Conservation (phyloP, 2,329 filamentous ascomycete species). For the Chaetomiaceae sp. region DNA sequence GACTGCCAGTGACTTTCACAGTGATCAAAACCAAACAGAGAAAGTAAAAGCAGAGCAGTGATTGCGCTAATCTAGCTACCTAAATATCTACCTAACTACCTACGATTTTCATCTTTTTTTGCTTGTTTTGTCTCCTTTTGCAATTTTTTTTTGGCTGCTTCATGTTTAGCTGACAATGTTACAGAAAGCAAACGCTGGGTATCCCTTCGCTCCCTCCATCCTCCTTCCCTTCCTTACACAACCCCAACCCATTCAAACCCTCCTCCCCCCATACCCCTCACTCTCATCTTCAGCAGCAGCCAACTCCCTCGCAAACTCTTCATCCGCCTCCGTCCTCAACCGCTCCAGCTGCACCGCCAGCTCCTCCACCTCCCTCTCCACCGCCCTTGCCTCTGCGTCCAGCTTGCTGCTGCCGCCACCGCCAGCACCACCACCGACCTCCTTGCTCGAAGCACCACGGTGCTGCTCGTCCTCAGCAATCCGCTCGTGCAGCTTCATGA, state of each 20-base stretch:
- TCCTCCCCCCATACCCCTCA: background rate
- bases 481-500: conserved; percentile 22
- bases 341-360: conserved; percentile 34
- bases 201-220: background rate
- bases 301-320: conserved; percentile 40
- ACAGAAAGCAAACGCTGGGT: too few relatives aligned
- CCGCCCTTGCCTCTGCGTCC: conserved; percentile 20
- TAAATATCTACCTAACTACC: background rate
- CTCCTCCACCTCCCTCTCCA: conserved; percentile 35
- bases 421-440: conserved; percentile 11
- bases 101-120: background rate
- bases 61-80: background rate
- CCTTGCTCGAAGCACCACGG: background rate
- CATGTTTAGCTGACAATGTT: too few relatives aligned
- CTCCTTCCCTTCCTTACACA: background rate
- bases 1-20: too few relatives aligned
- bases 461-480: conserved; percentile 18
- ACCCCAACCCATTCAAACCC: background rate
- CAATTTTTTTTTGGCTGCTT: too few relatives aligned
- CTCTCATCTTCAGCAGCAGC: conserved; percentile 26
- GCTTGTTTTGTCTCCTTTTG: too few relatives aligned
- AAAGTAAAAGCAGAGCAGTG: background rate
- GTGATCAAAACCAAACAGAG: background rate
- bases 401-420: conserved; percentile 13
- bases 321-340: conserved; percentile 41